These are phyloP conservation scores for Ceratocystiopsis sp. DNA, from an alignment of 2,329 filamentous ascomycete species.

Conservation along the genomic window DNA sequence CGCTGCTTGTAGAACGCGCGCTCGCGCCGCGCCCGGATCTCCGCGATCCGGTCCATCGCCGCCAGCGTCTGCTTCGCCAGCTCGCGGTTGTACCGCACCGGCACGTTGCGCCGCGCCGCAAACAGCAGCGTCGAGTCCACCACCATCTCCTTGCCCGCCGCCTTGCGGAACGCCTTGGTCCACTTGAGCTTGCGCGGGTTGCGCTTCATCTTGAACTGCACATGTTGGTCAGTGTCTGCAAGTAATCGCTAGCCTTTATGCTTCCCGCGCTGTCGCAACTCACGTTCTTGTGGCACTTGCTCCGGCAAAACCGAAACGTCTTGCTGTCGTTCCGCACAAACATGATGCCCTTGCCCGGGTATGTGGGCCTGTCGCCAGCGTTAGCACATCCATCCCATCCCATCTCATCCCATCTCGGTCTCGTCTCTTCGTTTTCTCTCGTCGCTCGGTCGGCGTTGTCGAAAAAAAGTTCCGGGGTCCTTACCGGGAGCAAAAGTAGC, in stretches of 20 bases:
- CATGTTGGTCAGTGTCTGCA: background rate
- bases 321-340: conserved; percentile 34
- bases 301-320: conserved; percentile 41
- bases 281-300: conserved; percentile 44
- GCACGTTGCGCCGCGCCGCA: conserved; percentile 81
- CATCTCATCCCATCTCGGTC: background rate
- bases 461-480: background rate
- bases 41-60: conserved; percentile 79
- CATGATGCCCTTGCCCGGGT: conserved; percentile 38
- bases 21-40: conserved; percentile 72
- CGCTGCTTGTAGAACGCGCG: conserved; percentile 85
- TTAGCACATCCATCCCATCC: conserved; percentile 1
- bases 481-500: conserved; percentile 53
- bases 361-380: conserved; percentile 22
- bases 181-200: conserved; percentile 94
- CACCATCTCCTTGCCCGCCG: conserved; percentile 72
- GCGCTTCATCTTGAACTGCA: conserved; percentile 87
- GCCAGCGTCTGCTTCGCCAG: conserved; percentile 73
- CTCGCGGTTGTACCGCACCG: conserved; percentile 89
- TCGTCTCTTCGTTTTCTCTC: conserved; percentile 28
- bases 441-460: conserved; percentile 25
- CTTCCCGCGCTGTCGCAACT: conserved; percentile 4
- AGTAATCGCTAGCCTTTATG: background rate
- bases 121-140: conserved; percentile 91
- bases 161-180: conserved; percentile 84